Evolutionary conservation across 2,329 filamentous ascomycete genomes (phyloP).

Genomic region (Xylaria sp.): DNA sequence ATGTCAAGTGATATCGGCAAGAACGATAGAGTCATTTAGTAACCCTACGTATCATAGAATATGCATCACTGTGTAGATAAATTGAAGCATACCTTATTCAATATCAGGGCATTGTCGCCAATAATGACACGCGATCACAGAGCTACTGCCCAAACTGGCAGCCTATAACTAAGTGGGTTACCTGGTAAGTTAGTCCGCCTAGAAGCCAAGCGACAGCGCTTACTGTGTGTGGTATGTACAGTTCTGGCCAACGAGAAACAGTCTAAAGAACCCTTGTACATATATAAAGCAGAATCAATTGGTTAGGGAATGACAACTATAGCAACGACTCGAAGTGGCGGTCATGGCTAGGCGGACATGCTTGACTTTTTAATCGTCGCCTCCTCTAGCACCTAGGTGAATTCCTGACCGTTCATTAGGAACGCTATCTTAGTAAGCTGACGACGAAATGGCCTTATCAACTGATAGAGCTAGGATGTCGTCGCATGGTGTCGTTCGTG

Average conservation of each 20-base stretch:
- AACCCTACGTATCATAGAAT: neutral
- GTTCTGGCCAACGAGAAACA: neutral
- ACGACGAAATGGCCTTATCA: slow-evolving; percentile 25
- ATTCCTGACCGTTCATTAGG: slow-evolving; percentile 1
- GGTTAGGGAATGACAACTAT: neutral
- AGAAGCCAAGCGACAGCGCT: slow-evolving; percentile 1
- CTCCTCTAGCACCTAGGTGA: neutral
- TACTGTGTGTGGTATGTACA: neutral
- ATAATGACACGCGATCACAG: neutral
- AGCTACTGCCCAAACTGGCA: neutral
- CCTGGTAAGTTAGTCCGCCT: neutral
- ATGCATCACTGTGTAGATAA: neutral
- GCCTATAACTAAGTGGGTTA: neutral
- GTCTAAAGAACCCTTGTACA: neutral
- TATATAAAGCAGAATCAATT: neutral
- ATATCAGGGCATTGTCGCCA: neutral
- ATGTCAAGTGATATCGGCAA: neutral
- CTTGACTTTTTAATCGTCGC: neutral
- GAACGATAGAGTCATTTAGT: neutral
- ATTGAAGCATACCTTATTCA: neutral
- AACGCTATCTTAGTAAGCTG: slow-evolving; percentile 30
- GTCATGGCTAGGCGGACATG: neutral
- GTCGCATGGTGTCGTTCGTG: slow-evolving; percentile 6
- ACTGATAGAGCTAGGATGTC: slow-evolving; percentile 1
- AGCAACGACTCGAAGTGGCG: neutral